phyloP scores from a whole-genome alignment of 2,329 filamentous ascomycete species.

The Colletotrichum chrysophilum region DNA sequence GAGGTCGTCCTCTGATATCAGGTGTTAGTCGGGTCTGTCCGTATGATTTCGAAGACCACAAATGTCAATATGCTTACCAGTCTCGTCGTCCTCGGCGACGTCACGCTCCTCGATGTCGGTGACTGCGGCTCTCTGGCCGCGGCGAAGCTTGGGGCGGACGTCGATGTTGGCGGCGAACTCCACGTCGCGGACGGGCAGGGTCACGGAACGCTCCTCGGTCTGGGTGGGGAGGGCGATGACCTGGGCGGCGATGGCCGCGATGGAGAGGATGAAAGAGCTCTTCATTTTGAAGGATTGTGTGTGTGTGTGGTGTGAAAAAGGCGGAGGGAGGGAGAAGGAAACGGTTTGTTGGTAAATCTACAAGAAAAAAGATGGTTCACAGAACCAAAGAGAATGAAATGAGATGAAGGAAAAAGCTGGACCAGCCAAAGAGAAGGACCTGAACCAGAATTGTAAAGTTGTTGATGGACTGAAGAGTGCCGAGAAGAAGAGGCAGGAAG shows the following conservation, averaged over 20 bases:
- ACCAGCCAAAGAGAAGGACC: conserved; percentile 20
- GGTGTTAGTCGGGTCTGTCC: not conserved
- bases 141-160: conserved; percentile 5
- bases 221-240: conserved; percentile 15
- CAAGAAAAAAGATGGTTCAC: conserved; percentile 4
- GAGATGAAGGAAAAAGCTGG: not conserved
- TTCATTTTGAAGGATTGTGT: conserved; percentile 17
- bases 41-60: not conserved
- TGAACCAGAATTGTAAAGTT: conserved; percentile 2
- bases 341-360: not conserved
- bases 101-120: not conserved
- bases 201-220: conserved; percentile 1
- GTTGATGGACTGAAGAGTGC: conserved; percentile 7
- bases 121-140: not conserved
- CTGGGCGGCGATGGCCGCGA: conserved; percentile 21
- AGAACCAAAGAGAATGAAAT: conserved; percentile 16
- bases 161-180: not conserved
- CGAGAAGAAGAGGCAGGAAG: not conserved
- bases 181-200: not conserved
- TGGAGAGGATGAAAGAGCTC: conserved; percentile 17
- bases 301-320: not conserved
- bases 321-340: not conserved
- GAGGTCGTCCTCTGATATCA: not conserved
- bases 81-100: not conserved
- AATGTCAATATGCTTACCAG: not conserved